Evolutionary conservation across 2,329 filamentous ascomycete species (phyloP).

Genomic region (Dactylellina cionopaga): DNA sequence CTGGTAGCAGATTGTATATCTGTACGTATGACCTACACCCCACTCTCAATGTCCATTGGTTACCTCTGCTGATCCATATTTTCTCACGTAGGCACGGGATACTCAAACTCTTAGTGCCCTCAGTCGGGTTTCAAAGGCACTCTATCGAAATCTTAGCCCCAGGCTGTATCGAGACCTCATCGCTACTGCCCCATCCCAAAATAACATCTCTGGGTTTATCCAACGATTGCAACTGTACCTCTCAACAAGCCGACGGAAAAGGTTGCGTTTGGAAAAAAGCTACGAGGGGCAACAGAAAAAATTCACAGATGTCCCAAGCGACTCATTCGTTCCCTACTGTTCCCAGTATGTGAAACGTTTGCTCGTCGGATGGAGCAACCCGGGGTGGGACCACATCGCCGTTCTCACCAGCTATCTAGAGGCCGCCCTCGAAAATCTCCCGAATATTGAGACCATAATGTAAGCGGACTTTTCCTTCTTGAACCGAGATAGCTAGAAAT

Average conservation of each 20-base stretch:
- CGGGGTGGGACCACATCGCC: not conserved
- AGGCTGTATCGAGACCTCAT: constrained; percentile 33
- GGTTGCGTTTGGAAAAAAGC: not conserved
- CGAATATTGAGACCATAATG: constrained; percentile 20
- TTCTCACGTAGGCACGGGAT: constrained; percentile 9
- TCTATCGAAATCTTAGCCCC: constrained; percentile 20
- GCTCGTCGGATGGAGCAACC: constrained; percentile 36
- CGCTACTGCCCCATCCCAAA: constrained; percentile 12
- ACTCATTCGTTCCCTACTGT: constrained; percentile 16
- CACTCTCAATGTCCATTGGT: not conserved
- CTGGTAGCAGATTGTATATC: constrained; percentile 24
- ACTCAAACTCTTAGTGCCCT: constrained; percentile 16
- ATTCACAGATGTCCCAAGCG: not conserved
- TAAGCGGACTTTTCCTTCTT: not conserved
- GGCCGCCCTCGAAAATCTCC: constrained; percentile 2
- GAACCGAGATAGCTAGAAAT: not conserved
- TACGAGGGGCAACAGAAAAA: not conserved
- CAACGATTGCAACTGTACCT: not conserved
- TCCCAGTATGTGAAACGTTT: constrained; percentile 25
- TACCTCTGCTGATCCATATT: not conserved
- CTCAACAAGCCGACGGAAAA: constrained; percentile 13
- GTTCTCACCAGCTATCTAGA: constrained; percentile 9
- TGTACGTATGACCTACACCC: not conserved
- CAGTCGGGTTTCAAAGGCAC: constrained; percentile 23
- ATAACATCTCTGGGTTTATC: constrained; percentile 22